Conservation (phyloP, 257 asterid species). For the Phtheirospermum japonicum region DNA sequence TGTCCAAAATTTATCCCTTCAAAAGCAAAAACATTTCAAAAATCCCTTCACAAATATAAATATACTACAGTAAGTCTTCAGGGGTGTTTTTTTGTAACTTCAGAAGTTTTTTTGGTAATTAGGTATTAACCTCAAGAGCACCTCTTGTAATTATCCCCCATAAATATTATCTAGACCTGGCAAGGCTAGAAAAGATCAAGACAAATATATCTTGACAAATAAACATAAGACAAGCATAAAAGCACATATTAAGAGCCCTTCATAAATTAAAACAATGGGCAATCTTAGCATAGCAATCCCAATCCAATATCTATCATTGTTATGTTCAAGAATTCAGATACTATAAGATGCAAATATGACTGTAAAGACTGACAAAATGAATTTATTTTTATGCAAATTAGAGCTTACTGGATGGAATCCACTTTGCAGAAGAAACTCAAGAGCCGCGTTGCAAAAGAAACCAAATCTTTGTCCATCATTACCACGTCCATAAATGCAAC, state of each 20-base stretch:
- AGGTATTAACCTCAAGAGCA: too few relatives aligned
- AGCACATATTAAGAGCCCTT: too few relatives aligned
- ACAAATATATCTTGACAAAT: neutral
- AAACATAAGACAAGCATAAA: conserved; percentile 11
- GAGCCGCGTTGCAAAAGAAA: conserved; percentile 95
- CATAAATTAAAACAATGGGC: neutral
- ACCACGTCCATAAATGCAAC: conserved; percentile 76
- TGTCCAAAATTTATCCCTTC: too few relatives aligned
- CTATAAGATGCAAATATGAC: conserved; percentile 21
- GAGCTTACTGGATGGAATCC: conserved; percentile 95
- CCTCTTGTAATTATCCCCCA: too few relatives aligned
- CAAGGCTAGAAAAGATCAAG: too few relatives aligned
- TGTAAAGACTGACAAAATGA: conserved; percentile 6
- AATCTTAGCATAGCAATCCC: neutral
- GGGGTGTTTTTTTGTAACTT: too few relatives aligned
- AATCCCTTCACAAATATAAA: too few relatives aligned
- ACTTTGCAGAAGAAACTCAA: conserved; percentile 93
- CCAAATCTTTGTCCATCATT: conserved; percentile 93
- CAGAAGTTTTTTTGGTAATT: too few relatives aligned
- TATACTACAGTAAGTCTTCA: too few relatives aligned
- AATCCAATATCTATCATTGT: neutral
- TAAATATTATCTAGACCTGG: too few relatives aligned
- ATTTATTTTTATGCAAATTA: too few relatives aligned
- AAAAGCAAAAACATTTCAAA: too few relatives aligned
- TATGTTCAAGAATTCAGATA: conserved; percentile 24